Percentiles rank a stretch among this genome's conserved stretches.
Conservation (phyloP, 2,329 filamentous ascomycete genomes). For the Sarocladiaceae sp. region DNA sequence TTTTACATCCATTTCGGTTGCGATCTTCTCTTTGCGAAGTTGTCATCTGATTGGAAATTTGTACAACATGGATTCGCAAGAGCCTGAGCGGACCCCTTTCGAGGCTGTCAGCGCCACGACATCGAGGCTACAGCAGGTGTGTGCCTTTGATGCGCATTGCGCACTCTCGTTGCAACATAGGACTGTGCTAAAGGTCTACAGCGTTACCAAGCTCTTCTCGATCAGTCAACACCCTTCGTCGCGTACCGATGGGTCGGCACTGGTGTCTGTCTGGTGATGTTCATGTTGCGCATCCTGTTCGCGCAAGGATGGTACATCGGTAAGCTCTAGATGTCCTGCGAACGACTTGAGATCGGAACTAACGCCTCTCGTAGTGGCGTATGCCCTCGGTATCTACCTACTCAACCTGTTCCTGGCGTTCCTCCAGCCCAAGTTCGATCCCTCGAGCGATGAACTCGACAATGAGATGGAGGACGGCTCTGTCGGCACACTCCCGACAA, state of each 20-base stretch:
- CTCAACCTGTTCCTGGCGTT: conserved; percentile 99
- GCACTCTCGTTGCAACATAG: neutral
- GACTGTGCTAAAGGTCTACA: neutral
- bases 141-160: conserved; percentile 24
- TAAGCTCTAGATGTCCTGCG: conserved; percentile 35
- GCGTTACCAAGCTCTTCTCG: conserved; percentile 81
- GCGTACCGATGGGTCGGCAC: conserved; percentile 89
- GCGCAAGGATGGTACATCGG: conserved; percentile 99
- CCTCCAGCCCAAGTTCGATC: conserved; percentile 97
- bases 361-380: conserved; percentile 66
- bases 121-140: conserved; percentile 66
- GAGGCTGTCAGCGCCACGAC: conserved; percentile 85
- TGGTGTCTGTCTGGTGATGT: conserved; percentile 68
- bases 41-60: neutral
- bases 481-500: conserved; percentile 78
- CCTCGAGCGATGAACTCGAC: conserved; percentile 84
- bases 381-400: conserved; percentile 96
- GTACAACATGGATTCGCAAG: conserved; percentile 70
- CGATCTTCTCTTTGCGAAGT: neutral
- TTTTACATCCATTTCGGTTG: neutral
- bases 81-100: conserved; percentile 89
- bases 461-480: conserved; percentile 95
- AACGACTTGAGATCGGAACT: neutral
- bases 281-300: conserved; percentile 84
- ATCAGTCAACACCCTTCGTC: conserved; percentile 87